These are phyloP conservation scores for Saturnispora galanensis DNA, from an alignment of 805 yeast genomes.

Conservation along the genomic window DNA sequence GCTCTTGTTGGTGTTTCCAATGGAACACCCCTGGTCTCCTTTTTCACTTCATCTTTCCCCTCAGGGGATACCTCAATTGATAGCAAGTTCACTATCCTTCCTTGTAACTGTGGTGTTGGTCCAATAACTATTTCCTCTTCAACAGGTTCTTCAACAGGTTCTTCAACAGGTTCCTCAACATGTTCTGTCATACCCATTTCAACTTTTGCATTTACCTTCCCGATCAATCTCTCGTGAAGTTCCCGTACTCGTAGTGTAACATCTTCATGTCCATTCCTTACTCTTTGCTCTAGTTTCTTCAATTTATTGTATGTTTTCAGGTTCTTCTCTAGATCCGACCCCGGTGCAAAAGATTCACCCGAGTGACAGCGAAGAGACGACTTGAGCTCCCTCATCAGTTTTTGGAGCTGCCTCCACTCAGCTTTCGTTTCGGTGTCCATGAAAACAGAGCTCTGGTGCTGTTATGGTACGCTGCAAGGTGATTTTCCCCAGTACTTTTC, in stretches of 20 bases:
- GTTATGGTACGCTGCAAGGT: no score
- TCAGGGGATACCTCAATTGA: slow-evolving; percentile 34
- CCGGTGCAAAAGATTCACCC: slow-evolving; percentile 7
- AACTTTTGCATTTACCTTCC: neutral
- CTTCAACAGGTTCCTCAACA: slow-evolving; percentile 5
- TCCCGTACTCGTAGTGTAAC: neutral
- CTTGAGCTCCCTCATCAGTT: slow-evolving; percentile 2
- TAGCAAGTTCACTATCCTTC: slow-evolving; percentile 64
- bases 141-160: slow-evolving; percentile 11
- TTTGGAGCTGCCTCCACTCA: neutral
- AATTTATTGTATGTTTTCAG: slow-evolving; percentile 8
- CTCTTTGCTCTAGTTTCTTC: slow-evolving; percentile 2
- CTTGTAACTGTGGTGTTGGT: slow-evolving; percentile 82
- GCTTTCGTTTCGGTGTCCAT: neutral
- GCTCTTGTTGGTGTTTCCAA: neutral
- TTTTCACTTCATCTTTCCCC: slow-evolving; percentile 3
- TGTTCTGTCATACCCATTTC: neutral
- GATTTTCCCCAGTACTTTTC: no score
- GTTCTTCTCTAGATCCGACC: slow-evolving; percentile 4
- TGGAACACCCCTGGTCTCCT: no score
- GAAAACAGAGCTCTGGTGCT: no score
- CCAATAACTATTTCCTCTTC: slow-evolving; percentile 41
- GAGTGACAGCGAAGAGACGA: slow-evolving; percentile 5
- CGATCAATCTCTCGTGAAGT: neutral
- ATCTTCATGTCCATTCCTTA: neutral